Evolutionary conservation across 2,329 filamentous ascomycete species (phyloP), one percentile per base, ranked within the genome.

Genomic region (Fusarium sp.): DNA sequence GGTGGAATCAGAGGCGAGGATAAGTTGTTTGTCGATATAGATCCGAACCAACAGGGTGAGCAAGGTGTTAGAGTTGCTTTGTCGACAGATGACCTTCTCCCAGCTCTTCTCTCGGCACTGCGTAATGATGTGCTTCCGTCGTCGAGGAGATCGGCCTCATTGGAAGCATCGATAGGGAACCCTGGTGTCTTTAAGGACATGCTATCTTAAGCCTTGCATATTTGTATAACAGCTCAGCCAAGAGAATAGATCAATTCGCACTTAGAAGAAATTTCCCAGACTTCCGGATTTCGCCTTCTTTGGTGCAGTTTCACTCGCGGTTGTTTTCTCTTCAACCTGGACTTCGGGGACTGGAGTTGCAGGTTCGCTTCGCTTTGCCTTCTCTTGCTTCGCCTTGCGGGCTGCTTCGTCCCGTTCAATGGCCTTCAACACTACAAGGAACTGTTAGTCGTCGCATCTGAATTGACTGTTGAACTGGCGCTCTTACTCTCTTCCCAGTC

Each of bases 401-500:
- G 86, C 78, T 11, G 85, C 81, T 35, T 93, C 90, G 76, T 93
- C 91, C 58, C 87, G 86, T 80, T 93, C 91, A 66, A 95, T 90
- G 62, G 93, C 90, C 76, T 87, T 87, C 74, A 95, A 72, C 18
- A 93, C 92, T 93, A 69, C n/a, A 22, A 27, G 27, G n/a, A 69
- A 35, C 29, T 14, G 40, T 79, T 35, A 79, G 77, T 50, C 59
- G 54, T 20, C 14, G 40, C 31, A 2, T 38, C 29, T 40, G 35
- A 11, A 20, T 14, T 52, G n/a, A 20, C 11, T 35, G 14, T 13
- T 27, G 13, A 16, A 27, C 11, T 7, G 14, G 6, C 35, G n/a
- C 11, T 20, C 88, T 80, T 84, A 93, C 94, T 91, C 81, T 97
- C 92, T 83, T 96, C 93, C 97, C 97, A 99, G 78, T 95, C 94